phyloP scores from a whole-genome alignment of 495 filamentous ascomycete genomes.

The Xylaria venustula region DNA sequence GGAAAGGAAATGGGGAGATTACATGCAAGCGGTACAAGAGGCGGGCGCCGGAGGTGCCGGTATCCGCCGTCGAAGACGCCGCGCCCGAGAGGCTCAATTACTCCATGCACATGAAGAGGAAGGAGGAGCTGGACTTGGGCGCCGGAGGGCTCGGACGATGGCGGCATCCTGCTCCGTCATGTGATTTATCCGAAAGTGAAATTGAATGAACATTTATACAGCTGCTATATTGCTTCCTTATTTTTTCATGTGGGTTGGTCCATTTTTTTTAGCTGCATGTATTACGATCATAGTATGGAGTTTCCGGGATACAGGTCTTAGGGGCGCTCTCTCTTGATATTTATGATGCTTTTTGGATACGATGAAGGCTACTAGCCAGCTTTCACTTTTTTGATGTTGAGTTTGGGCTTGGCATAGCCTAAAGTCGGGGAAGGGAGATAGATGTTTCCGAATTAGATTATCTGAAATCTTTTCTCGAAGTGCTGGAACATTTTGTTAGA shows the following conservation, averaged over 20 bases:
- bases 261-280: neutral
- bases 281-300: constrained; percentile 4
- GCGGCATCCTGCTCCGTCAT: constrained; percentile 52
- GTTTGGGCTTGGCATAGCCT: neutral
- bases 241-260: neutral
- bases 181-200: constrained; percentile 32
- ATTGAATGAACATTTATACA: too few species aligned
- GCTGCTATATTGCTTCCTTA: too few species aligned
- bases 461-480: neutral
- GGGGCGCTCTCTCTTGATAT: neutral
- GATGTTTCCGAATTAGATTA: constrained; percentile 3
- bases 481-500: neutral
- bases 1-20: constrained; percentile 89
- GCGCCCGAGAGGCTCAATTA: constrained; percentile 73
- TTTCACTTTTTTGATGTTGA: too few species aligned
- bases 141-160: constrained; percentile 56
- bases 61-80: constrained; percentile 64
- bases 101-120: constrained; percentile 77
- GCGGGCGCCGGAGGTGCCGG: constrained; percentile 62
- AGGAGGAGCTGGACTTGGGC: constrained; percentile 40
- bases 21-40: constrained; percentile 90
- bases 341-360: neutral
- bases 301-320: neutral
- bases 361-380: too few species aligned
- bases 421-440: neutral